These are phyloP conservation scores for Limnanthes douglasii DNA, from an alignment of 345 rosid genomes.

Conservation along the genomic window DNA sequence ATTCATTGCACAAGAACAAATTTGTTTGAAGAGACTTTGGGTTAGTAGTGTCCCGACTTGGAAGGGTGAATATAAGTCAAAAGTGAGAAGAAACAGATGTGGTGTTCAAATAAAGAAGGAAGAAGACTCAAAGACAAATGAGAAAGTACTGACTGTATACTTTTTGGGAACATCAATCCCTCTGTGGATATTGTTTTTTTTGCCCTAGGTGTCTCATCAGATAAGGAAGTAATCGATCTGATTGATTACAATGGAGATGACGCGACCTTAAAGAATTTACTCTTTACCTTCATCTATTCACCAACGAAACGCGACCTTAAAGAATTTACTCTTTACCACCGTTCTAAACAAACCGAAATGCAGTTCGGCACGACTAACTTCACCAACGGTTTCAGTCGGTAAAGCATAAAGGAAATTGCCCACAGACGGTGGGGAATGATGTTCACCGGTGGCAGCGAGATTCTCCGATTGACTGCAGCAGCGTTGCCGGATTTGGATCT, in stretches of 20 bases:
- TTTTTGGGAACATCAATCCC: conserved; percentile 71
- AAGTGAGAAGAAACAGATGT: conserved; percentile 47
- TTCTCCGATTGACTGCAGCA: no score
- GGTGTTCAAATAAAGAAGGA: conserved; percentile 31
- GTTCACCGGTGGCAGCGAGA: no score
- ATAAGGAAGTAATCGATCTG: conserved; percentile 47
- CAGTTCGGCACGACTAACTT: no score
- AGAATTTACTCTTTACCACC: conserved; percentile 44
- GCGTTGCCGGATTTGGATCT: no score
- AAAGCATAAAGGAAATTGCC: no score
- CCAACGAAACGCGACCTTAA: conserved; percentile 38
- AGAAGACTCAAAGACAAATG: conserved; percentile 41
- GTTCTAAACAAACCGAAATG: no score
- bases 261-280: conserved; percentile 34
- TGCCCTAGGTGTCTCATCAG: conserved; percentile 68
- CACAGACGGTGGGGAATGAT: no score
- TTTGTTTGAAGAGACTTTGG: conserved; percentile 72
- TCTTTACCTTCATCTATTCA: conserved; percentile 52
- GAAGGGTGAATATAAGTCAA: conserved; percentile 56
- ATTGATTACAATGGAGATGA: conserved; percentile 40
- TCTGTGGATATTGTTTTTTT: conserved; percentile 72
- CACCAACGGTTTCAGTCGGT: no score
- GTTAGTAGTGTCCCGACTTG: conserved; percentile 40
- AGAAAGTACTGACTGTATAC: conserved; percentile 53
- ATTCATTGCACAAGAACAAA: conserved; percentile 83